Percentiles rank a stretch among this genome's conserved stretches.
Conservation (phyloP, 2,329 filamentous ascomycete species). For the Fusarium verrucosum region DNA sequence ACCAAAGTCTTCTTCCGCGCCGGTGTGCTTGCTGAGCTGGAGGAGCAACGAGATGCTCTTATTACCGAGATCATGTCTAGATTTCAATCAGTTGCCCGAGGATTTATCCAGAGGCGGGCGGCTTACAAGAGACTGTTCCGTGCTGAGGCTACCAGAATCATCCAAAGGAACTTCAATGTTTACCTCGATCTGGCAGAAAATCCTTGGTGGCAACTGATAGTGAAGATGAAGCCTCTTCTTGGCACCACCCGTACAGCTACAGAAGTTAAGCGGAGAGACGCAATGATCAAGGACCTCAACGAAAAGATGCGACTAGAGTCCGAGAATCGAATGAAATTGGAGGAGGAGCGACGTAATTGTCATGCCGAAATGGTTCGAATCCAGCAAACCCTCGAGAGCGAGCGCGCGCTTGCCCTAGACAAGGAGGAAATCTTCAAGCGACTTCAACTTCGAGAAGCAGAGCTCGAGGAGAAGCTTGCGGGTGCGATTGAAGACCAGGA, state of each 20-base stretch:
- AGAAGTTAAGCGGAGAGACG: slow-evolving; percentile 94
- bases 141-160: slow-evolving; percentile 91
- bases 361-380: slow-evolving; percentile 88
- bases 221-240: slow-evolving; percentile 93
- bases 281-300: slow-evolving; percentile 88
- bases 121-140: slow-evolving; percentile 94
- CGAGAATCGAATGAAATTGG: slow-evolving; percentile 78
- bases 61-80: slow-evolving; percentile 93
- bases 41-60: slow-evolving; percentile 91
- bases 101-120: slow-evolving; percentile 86
- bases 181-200: slow-evolving; percentile 91
- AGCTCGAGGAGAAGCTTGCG: slow-evolving; percentile 91
- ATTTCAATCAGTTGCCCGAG: slow-evolving; percentile 92
- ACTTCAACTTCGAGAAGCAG: slow-evolving; percentile 88
- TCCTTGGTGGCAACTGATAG: slow-evolving; percentile 97
- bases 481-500: slow-evolving; percentile 95
- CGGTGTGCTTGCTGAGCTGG: slow-evolving; percentile 92
- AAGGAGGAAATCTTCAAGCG: slow-evolving; percentile 99
- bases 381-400: slow-evolving; percentile 93
- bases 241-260: slow-evolving; percentile 90
- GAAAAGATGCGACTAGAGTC: slow-evolving; percentile 82
- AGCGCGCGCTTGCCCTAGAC: slow-evolving; percentile 92
- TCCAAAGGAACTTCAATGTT: slow-evolving; percentile 92
- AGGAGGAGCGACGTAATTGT: slow-evolving; percentile 89
- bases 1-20: slow-evolving; percentile 99